Base-by-base conservation (phyloP, 345 rosid genomes). In the Populus tremula region DNA sequence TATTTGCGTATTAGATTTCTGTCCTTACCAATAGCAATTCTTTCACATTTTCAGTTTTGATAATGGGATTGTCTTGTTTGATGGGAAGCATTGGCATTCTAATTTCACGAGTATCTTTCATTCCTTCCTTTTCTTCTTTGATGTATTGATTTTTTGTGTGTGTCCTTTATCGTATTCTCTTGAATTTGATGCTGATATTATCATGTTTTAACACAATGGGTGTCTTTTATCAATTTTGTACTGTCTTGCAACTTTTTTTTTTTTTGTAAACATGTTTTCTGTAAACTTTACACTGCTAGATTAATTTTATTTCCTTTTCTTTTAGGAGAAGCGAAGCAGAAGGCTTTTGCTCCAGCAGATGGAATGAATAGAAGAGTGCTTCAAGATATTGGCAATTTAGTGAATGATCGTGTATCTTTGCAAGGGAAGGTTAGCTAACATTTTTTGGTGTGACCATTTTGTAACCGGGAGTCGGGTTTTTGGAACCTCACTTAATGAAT, bases 331-430 rank as follows among this genome's bases (percentile, higher is more conserved):
- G 75, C 79, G 41, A 90, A 86, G 76, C 87, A 80, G 81, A 94
- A 86, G 81, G 86, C 84, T 73, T 3, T 81, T 2, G 84, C 74
- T 12, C 36, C 69, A 16, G 90, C 76, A 75, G 87, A 89, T 31
- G 91, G 85, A 76, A 86, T 87, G 76, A 87, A 85, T 67, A 84
- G 92, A 36, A 85, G 89, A 70, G 96, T 80, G 78, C 97, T 94
- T 78, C 83, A 89, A 86, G 94, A 91, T 65, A 94, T 92, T 53
- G 96, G 98, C 41, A 94, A 94, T 84, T 78, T 90, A 10, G 92
- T 86, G 41, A 75, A 41, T 35, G 93, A 81, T 69, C 81, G 85
- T 21, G 88, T 78, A 2, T 80, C 41, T 29, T 16, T 68, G 45
- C 84, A 73, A 43, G 91, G 81, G 64, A 94, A 92, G 89, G 94